Percentiles rank a stretch among this genome's conserved stretches.
phyloP scores from a whole-genome alignment of 441 rosid species.

The Bruguiera hainesii region DNA sequence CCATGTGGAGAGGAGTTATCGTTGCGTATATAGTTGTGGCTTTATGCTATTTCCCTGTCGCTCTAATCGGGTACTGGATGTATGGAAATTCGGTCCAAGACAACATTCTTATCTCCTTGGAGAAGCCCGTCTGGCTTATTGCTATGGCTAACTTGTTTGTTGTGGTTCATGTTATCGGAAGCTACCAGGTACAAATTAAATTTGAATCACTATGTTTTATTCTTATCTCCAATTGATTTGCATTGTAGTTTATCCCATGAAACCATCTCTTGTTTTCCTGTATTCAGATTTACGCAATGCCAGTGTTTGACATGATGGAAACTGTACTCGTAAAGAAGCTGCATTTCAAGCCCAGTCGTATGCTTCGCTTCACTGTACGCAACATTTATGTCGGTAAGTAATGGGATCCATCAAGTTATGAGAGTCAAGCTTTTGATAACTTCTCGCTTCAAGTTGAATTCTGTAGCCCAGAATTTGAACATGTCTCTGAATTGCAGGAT shows the following conservation, averaged over 20 bases:
- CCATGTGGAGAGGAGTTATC: slow-evolving; percentile 80
- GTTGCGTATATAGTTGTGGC: slow-evolving; percentile 76
- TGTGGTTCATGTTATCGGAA: slow-evolving; percentile 75
- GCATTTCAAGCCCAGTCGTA: slow-evolving; percentile 44
- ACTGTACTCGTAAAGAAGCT: slow-evolving; percentile 65
- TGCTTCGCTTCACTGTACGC: slow-evolving; percentile 60
- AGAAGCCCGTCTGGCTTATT: slow-evolving; percentile 70
- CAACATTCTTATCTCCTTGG: slow-evolving; percentile 55
- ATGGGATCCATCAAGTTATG: background rate
- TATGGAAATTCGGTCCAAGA: slow-evolving; percentile 57
- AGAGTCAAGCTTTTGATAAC: background rate
- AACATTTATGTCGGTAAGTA: slow-evolving; percentile 66
- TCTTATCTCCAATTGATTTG: background rate
- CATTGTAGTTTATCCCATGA: background rate
- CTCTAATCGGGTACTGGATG: slow-evolving; percentile 62
- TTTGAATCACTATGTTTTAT: background rate
- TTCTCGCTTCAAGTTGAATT: background rate
- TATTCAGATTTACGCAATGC: slow-evolving; percentile 77
- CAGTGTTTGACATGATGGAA: slow-evolving; percentile 91
- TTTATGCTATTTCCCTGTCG: slow-evolving; percentile 84
- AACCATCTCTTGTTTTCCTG: background rate
- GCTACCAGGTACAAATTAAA: slow-evolving; percentile 57
- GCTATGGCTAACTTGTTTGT: slow-evolving; percentile 71
- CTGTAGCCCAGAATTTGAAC: background rate
- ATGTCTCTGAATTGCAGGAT: slow-evolving; percentile 29